Conservation (phyloP, 2,329 filamentous ascomycete genomes). For the Microsporum audouinii region DNA sequence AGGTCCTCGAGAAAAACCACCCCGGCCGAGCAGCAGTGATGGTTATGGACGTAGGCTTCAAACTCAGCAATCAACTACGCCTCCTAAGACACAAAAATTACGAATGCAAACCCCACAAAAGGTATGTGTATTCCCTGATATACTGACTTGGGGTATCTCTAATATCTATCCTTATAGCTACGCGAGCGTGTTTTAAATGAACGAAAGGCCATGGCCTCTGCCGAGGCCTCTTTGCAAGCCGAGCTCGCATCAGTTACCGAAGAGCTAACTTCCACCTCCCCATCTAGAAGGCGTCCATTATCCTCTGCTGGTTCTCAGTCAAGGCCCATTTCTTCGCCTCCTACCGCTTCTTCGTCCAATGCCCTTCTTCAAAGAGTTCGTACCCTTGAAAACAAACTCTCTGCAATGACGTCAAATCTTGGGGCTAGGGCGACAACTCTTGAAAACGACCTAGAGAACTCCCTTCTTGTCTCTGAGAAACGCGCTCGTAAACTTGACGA, state of each 20-base stretch:
- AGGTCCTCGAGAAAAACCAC: neutral
- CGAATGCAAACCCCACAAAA: slow-evolving; percentile 54
- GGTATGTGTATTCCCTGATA: slow-evolving; percentile 18
- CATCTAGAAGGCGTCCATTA: slow-evolving; percentile 17
- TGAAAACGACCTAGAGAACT: slow-evolving; percentile 58
- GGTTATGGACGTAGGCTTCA: slow-evolving; percentile 16
- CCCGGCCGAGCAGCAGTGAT: neutral
- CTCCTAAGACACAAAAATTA: slow-evolving; percentile 62
- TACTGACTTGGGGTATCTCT: slow-evolving; percentile 9
- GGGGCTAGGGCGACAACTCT: slow-evolving; percentile 51
- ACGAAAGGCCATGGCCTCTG: slow-evolving; percentile 59
- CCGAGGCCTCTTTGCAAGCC: slow-evolving; percentile 57
- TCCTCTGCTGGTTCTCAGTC: slow-evolving; percentile 24
- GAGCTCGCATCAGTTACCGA: slow-evolving; percentile 72
- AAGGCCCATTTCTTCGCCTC: slow-evolving; percentile 21
- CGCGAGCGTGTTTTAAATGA: slow-evolving; percentile 78
- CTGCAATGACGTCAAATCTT: slow-evolving; percentile 48
- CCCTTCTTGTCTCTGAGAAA: slow-evolving; percentile 60
- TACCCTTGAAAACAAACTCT: slow-evolving; percentile 57
- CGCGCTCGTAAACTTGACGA: slow-evolving; percentile 77
- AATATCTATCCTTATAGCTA: slow-evolving; percentile 27
- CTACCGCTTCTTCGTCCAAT: slow-evolving; percentile 15
- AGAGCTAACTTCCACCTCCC: slow-evolving; percentile 51
- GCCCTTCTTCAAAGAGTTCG: slow-evolving; percentile 43
- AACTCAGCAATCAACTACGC: slow-evolving; percentile 47